Base-by-base conservation (phyloP, 495 filamentous ascomycete species). In the Neurospora sp. region DNA sequence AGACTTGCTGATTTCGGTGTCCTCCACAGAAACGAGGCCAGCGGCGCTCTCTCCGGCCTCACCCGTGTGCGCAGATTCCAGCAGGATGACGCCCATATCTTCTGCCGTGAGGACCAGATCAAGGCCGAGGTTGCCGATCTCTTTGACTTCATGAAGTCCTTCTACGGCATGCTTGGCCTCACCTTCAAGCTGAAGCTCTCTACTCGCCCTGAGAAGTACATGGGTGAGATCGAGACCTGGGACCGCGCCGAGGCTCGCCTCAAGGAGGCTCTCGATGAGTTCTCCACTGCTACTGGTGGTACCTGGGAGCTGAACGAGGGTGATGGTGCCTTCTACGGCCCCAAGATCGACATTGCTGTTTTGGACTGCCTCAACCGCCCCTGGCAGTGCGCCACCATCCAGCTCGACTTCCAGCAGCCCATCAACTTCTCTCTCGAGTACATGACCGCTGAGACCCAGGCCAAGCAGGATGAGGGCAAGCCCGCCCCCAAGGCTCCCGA, bases 301-400 rank as follows among this genome's bases (percentile, higher is more conserved):
- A 83, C 91, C 72, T 99, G 96, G 96, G 90, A 90, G 78, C 86
- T 97, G 31, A 96, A 98, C 77, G 89, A 92, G 70, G 95, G 95
- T 69, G 96, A 99, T 77, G 96, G 96, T 78, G 96, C 96, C 40
- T 99, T 98, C 84, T 98, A 98, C 78, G 96, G 96, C 1, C 96
- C 96, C 2, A 89, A 89, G 87, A 97, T 98, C 73, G 96, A 98
- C 73, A 93, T 99, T 76, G 83, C 80, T 69, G 80, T 83, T 75
- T 38, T 81, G 75, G 79, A 81, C 48, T 81, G 79, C 76, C 79
- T 81, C 23, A 76, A 81, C 69, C 73, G 77, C 35, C 54, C 73
- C 16, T 91, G 89, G 83, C 92, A 98, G 82, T 98, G 96, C 78
- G 96, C 96, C 71, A 98, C 96, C 11, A 98, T 99, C 75, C 96